A percentile compares a stretch with the other conserved stretches of the same genome.
Evolutionary conservation across 2,329 filamentous ascomycete species (phyloP).

Genomic region (Aspergillus texensis): DNA sequence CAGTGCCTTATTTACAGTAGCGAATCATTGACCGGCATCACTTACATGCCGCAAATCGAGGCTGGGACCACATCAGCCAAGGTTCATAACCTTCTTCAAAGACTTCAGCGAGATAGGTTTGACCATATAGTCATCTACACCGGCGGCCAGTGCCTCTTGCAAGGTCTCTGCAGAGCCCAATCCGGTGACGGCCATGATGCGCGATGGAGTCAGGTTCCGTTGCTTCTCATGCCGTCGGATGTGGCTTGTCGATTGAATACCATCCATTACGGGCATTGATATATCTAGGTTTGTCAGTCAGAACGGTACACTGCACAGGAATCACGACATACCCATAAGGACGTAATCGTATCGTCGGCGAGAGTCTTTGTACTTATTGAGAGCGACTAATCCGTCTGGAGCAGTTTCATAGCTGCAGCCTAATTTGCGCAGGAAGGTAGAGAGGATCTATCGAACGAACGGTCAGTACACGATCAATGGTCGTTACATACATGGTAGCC

Average conservation of each 20-base stretch:
- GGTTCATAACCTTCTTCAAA: slow-evolving; percentile 32
- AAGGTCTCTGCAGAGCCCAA: slow-evolving; percentile 35
- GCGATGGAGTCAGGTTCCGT: slow-evolving; percentile 21
- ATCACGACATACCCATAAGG: slow-evolving; percentile 32
- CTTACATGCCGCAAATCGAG: neutral
- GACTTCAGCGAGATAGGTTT: slow-evolving; percentile 35
- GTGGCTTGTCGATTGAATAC: slow-evolving; percentile 44
- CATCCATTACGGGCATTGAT: slow-evolving; percentile 50
- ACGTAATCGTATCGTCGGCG: slow-evolving; percentile 37
- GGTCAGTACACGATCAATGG: neutral
- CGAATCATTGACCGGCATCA: neutral
- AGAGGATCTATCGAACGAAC: slow-evolving; percentile 29
- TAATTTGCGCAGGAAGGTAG: slow-evolving; percentile 42
- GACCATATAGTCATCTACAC: slow-evolving; percentile 35
- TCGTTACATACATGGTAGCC: neutral
- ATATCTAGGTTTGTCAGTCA: slow-evolving; percentile 36
- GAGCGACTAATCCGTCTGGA: slow-evolving; percentile 41
- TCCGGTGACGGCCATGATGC: slow-evolving; percentile 36
- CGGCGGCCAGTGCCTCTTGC: slow-evolving; percentile 32
- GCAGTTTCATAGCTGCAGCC: slow-evolving; percentile 42
- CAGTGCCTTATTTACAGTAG: neutral
- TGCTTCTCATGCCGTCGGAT: slow-evolving; percentile 42
- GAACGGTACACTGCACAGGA: neutral
- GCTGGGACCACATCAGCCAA: slow-evolving; percentile 17
- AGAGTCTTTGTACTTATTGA: slow-evolving; percentile 37